phyloP scores from a whole-genome alignment of 2,329 filamentous ascomycete genomes.

The Parasarocladium wereldwijsianum region DNA sequence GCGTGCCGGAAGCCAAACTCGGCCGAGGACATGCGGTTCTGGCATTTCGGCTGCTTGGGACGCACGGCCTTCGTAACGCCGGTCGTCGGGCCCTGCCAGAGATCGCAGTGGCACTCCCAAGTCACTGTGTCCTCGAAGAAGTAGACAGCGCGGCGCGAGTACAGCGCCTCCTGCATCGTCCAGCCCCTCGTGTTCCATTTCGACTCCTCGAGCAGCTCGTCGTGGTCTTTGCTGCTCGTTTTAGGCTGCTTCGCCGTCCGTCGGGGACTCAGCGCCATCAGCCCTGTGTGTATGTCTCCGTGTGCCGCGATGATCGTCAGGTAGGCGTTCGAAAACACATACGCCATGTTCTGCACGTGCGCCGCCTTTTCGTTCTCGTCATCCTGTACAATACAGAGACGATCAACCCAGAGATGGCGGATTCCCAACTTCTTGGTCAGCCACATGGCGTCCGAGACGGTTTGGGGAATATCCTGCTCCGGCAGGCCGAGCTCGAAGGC shows the following conservation, averaged over 20 bases:
- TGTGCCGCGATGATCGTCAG: conserved; percentile 28
- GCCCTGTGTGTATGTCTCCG: conserved; percentile 22
- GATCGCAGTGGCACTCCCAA: conserved; percentile 31
- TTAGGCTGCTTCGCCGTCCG: conserved; percentile 11
- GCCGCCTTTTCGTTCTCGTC: conserved; percentile 22
- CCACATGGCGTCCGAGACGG: conserved; percentile 29
- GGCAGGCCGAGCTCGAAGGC: conserved; percentile 19
- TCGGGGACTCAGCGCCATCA: conserved; percentile 21
- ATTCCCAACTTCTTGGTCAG: conserved; percentile 26
- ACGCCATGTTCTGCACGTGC: conserved; percentile 29
- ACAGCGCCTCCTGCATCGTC: conserved; percentile 28
- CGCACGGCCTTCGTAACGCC: conserved; percentile 17
- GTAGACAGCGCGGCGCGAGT: conserved; percentile 26
- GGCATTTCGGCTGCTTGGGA: conserved; percentile 1
- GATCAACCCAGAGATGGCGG: conserved; percentile 30
- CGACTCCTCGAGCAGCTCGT: conserved; percentile 22
- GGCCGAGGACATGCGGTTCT: conserved; percentile 15
- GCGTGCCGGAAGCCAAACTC: conserved; percentile 23
- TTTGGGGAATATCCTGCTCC: conserved; percentile 23
- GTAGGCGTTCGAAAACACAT: conserved; percentile 27
- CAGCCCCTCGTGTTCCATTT: conserved; percentile 25
- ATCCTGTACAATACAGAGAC: conserved; percentile 29
- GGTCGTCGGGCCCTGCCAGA: conserved; percentile 21
- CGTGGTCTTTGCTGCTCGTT: conserved; percentile 16
- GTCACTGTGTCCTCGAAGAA: conserved; percentile 27